Evolutionary conservation across 371 early-diverging fungal genomes (phyloP), one percentile per base, ranked within the genome.

Genomic region (Haplosporangium sp.): DNA sequence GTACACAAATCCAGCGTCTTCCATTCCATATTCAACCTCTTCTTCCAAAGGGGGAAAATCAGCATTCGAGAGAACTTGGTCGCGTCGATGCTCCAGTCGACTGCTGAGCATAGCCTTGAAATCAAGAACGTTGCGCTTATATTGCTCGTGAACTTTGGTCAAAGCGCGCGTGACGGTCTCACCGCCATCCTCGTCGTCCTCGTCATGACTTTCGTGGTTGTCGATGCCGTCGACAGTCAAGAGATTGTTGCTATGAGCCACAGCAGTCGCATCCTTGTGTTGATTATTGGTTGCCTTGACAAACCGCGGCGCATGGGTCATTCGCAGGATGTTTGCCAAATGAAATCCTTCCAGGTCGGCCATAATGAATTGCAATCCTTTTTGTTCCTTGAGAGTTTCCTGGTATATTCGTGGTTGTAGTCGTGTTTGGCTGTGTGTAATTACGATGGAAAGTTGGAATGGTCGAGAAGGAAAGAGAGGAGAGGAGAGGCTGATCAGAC

Each of bases 21-120:
- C 80, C 80, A 72, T 79, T 21, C 79, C 79, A 45, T 79, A 79
- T 54, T 79, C 80, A 29, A 58, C 43, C 41, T 72, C 73, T 10
- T 72, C 69, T 10, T 67, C 79, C 37, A 79, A 54, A 5, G 80
- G 69, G 0, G 69, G 73, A 13, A 72, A 73, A 48, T 79, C 80
- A 4, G 58, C 38, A 18, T 47, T 60, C 1, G 64, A 68, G 18
- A 69, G 55, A 13, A 68, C 48, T 2, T 62, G 61, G 1, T 64
- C 59, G 4, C 57, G 18, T 18, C 58, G 63, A 29, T 55, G 62
- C 16, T 69, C 55, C 9, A 47, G 62, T 23, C 53, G 51, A 23
- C 52, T 59, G 36, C 36, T 40, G 12, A 79, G 20, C 69, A 57
- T 65, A 18, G 65, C 62, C 46, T 73, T 79, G 66, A 79, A 79